Percentiles rank a stretch among this genome's conserved stretches.
These are phyloP conservation scores for Candida sakaeoensis DNA, from an alignment of 805 yeast species.

Conservation along the genomic window DNA sequence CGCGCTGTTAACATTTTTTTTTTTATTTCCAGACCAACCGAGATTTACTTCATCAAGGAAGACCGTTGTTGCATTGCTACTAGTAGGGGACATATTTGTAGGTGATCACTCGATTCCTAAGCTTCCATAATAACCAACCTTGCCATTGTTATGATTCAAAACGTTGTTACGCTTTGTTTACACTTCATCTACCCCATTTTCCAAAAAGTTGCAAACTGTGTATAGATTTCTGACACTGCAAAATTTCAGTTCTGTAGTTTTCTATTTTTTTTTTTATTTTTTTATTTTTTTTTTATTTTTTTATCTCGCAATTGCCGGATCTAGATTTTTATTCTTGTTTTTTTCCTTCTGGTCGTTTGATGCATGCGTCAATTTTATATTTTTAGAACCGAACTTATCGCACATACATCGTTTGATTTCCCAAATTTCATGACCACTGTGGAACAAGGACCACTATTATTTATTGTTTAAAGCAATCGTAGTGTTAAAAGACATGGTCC, in stretches of 20 bases:
- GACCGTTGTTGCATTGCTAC: background rate
- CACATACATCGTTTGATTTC: no score
- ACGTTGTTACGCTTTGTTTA: no score
- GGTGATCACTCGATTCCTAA: background rate
- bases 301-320: conserved; percentile 3
- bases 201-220: background rate
- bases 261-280: background rate
- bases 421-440: no score
- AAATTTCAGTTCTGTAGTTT: no score
- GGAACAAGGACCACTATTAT: no score
- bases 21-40: background rate
- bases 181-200: background rate
- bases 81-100: background rate
- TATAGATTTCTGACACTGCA: no score
- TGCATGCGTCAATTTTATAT: conserved; percentile 1
- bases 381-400: conserved; percentile 3
- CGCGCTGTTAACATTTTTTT: background rate
- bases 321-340: conserved; percentile 1
- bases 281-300: background rate
- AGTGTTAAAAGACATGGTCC: no score
- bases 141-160: no score
- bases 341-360: background rate
- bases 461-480: no score
- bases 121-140: no score
- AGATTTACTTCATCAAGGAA: background rate